A percentile compares a stretch with the other conserved stretches of the same genome.
Evolutionary conservation across 192 early-diverging fungal species (phyloP).

Genomic region (Pilaira anomala): DNA sequence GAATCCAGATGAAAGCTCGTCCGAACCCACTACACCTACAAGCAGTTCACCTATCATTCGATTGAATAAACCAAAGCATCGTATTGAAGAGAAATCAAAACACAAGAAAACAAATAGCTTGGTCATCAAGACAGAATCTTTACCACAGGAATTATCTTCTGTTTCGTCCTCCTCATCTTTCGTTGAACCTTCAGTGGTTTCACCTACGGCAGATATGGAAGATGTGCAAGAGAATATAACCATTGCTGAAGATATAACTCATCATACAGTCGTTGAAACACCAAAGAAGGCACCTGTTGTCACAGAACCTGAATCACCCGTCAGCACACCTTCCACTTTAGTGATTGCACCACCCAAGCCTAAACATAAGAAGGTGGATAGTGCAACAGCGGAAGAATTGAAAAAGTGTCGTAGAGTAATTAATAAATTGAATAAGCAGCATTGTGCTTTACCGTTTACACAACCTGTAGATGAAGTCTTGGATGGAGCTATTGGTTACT

Average conservation of each 20-base stretch:
- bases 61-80: slow-evolving; percentile 21
- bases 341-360: background rate
- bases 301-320: background rate
- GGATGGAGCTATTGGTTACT: slow-evolving; percentile 58
- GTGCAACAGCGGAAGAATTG: slow-evolving; percentile 27
- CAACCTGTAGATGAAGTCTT: slow-evolving; percentile 56
- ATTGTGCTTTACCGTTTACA: slow-evolving; percentile 54
- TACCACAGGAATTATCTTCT: slow-evolving; percentile 22
- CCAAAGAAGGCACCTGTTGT: background rate
- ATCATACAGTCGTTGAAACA: slow-evolving; percentile 7
- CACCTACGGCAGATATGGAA: background rate
- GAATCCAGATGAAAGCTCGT: slow-evolving; percentile 11
- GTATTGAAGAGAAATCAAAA: slow-evolving; percentile 12
- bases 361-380: slow-evolving; percentile 13
- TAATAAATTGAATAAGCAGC: slow-evolving; percentile 45
- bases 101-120: slow-evolving; percentile 19
- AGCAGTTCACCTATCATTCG: slow-evolving; percentile 16
- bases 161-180: too few species aligned
- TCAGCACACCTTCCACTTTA: background rate
- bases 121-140: slow-evolving; percentile 17
- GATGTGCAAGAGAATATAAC: slow-evolving; percentile 32
- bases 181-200: background rate
- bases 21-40: slow-evolving; percentile 19
- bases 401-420: slow-evolving; percentile 38
- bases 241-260: slow-evolving; percentile 16